Evolutionary conservation across 2,329 filamentous ascomycete genomes (phyloP).

Genomic region (Colletotrichum neosansevieriae): DNA sequence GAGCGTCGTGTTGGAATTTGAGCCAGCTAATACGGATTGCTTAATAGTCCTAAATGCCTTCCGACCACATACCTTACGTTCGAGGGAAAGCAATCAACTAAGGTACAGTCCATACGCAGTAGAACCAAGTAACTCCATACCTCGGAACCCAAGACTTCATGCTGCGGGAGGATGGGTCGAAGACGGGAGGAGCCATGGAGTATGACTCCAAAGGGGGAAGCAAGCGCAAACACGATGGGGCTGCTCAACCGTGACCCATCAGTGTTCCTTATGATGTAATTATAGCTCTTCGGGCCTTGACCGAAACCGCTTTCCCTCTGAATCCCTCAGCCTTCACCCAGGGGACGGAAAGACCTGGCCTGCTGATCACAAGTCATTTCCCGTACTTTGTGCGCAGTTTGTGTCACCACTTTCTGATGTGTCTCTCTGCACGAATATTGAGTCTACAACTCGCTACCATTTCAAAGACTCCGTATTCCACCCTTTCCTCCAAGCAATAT

Average conservation of each 20-base stretch:
- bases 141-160: not conserved
- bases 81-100: too few relatives aligned
- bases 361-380: slow-evolving; percentile 4
- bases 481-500: not conserved
- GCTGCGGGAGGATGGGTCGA: not conserved
- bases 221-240: not conserved
- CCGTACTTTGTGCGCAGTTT: not conserved
- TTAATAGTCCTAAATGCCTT: too few relatives aligned
- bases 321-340: not conserved
- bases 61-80: too few relatives aligned
- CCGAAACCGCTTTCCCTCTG: slow-evolving; percentile 26
- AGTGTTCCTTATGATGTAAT: slow-evolving; percentile 35
- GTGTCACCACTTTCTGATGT: not conserved
- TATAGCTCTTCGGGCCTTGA: slow-evolving; percentile 34
- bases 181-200: slow-evolving; percentile 1
- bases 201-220: not conserved
- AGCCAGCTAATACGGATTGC: too few relatives aligned
- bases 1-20: too few relatives aligned
- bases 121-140: too few relatives aligned
- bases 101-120: too few relatives aligned
- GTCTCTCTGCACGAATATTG: too few relatives aligned
- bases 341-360: not conserved
- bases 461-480: not conserved
- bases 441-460: not conserved
- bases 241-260: not conserved